These are phyloP conservation scores for Claviceps arundinis DNA, from an alignment of 2,329 filamentous ascomycete species.

Conservation along the genomic window DNA sequence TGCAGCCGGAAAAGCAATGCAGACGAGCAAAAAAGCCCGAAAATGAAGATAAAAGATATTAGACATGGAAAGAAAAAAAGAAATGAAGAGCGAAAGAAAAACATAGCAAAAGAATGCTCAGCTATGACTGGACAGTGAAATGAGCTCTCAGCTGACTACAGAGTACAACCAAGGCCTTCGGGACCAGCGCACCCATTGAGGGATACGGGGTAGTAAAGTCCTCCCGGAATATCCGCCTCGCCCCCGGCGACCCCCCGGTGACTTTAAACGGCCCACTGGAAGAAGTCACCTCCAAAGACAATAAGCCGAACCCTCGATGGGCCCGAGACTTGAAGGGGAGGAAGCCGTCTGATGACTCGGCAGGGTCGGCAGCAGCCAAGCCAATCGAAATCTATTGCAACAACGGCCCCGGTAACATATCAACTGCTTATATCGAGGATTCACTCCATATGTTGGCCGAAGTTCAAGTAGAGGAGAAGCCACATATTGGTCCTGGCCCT, in stretches of 20 bases:
- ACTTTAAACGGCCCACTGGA: neutral
- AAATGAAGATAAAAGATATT: too few species aligned
- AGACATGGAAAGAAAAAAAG: too few species aligned
- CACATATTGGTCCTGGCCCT: neutral
- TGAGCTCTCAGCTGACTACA: neutral
- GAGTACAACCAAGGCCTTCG: neutral
- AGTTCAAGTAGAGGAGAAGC: neutral
- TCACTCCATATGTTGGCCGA: neutral
- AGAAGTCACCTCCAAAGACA: neutral
- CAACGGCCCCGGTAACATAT: neutral
- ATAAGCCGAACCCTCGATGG: neutral
- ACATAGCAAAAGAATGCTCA: too few species aligned
- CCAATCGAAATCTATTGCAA: neutral
- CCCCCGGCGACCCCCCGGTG: neutral
- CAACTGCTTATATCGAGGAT: neutral
- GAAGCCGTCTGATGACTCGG: neutral
- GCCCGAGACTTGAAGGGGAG: neutral
- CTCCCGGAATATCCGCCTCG: neutral
- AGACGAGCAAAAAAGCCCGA: neutral
- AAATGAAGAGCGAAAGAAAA: too few species aligned
- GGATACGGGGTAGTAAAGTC: neutral
- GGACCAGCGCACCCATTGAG: neutral
- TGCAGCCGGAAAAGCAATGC: too few species aligned
- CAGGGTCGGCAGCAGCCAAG: neutral
- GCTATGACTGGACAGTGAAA: neutral